These are phyloP conservation scores for Nemania sp. DNA, from an alignment of 2,329 filamentous ascomycete species.

Conservation along the genomic window DNA sequence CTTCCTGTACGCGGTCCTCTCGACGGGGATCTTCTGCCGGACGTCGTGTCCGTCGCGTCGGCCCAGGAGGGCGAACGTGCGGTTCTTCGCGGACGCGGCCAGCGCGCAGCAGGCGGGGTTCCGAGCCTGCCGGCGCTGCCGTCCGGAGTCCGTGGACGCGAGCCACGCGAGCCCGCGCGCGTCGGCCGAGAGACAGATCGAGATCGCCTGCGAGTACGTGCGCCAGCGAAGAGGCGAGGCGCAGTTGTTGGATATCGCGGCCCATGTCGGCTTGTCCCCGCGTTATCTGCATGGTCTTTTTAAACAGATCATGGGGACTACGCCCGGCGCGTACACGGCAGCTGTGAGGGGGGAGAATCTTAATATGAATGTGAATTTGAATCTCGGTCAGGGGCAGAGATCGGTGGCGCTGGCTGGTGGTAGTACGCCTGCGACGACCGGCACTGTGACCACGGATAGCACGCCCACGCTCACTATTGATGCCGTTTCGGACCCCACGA, in stretches of 20 bases:
- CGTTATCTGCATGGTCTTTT: constrained; percentile 28
- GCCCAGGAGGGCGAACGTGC: constrained; percentile 62
- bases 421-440: too few species aligned
- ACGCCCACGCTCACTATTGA: not conserved
- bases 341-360: constrained; percentile 13
- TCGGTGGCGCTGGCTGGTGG: not conserved
- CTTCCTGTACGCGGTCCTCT: constrained; percentile 50
- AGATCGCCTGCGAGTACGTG: constrained; percentile 17
- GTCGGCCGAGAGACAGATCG: constrained; percentile 15
- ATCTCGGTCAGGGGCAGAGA: too few species aligned
- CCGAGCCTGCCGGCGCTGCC: constrained; percentile 30
- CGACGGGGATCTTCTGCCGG: constrained; percentile 60
- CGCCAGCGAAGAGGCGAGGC: constrained; percentile 17
- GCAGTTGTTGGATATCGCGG: constrained; percentile 18
- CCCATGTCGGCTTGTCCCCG: constrained; percentile 23
- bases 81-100: constrained; percentile 52
- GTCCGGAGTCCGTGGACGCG: constrained; percentile 19
- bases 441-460: too few species aligned
- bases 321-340: constrained; percentile 24
- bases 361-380: too few species aligned
- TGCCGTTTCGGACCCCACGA: not conserved
- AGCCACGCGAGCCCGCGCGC: constrained; percentile 12
- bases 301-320: constrained; percentile 22
- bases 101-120: constrained; percentile 47
- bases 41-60: constrained; percentile 64